Percentiles rank a stretch among this genome's conserved stretches.
phyloP scores from a whole-genome alignment of 805 yeast genomes.

The Nakazawaea wickerhamii region DNA sequence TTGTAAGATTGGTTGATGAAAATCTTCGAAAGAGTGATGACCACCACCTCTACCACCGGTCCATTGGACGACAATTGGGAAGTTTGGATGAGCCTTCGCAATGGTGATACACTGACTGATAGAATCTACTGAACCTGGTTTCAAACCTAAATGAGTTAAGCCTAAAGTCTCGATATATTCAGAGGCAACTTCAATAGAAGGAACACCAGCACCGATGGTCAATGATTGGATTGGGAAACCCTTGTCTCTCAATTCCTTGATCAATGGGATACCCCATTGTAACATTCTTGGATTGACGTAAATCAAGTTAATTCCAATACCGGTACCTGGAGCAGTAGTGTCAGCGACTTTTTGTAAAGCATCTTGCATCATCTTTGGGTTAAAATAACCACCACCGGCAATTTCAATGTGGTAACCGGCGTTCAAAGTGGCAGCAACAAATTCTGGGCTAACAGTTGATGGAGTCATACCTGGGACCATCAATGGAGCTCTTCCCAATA shows the following conservation, averaged over 20 bases:
- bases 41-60: conserved; percentile 99
- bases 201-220: conserved; percentile 99
- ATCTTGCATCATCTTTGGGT: conserved; percentile 58
- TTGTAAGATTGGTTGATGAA: conserved; percentile 95
- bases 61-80: conserved; percentile 99
- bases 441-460: conserved; percentile 89
- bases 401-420: conserved; percentile 97
- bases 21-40: conserved; percentile 98
- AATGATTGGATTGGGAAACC: conserved; percentile 96
- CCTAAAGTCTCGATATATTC: conserved; percentile 94
- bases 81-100: conserved; percentile 91
- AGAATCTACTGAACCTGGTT: conserved; percentile 96
- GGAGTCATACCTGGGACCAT: conserved; percentile 99
- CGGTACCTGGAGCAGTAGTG: conserved; percentile 75
- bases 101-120: conserved; percentile 80
- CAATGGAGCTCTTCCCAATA: conserved; percentile 91
- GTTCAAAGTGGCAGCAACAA: conserved; percentile 88
- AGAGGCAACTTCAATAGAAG: conserved; percentile 93
- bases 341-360: conserved; percentile 74
- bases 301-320: conserved; percentile 86
- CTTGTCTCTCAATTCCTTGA: conserved; percentile 78
- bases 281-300: conserved; percentile 97
- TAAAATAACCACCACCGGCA: conserved; percentile 98
- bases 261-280: conserved; percentile 98
- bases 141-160: conserved; percentile 88